These are phyloP conservation scores for Mycena vulgaris DNA, from an alignment of 768 basidiomycete genomes.

Conservation along the genomic window DNA sequence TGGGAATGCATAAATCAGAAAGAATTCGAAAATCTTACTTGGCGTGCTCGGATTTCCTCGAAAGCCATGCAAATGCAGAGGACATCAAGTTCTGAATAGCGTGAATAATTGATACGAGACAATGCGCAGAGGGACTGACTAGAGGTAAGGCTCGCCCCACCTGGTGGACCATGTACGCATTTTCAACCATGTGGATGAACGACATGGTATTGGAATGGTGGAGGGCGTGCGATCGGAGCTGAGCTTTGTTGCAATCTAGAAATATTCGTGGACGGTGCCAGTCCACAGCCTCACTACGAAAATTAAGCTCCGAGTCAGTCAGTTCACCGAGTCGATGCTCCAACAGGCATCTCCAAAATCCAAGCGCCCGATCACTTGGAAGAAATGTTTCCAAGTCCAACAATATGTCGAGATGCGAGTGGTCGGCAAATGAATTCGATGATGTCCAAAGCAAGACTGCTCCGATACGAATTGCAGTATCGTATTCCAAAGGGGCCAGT, in stretches of 20 bases:
- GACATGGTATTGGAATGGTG: conserved; percentile 10
- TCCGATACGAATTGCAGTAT: conserved; percentile 23
- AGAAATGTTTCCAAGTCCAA: conserved; percentile 23
- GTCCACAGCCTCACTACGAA: conserved; percentile 28
- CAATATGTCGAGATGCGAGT: not conserved
- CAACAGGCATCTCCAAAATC: conserved; percentile 26
- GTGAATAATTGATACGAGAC: not conserved
- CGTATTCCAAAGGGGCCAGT: conserved; percentile 8
- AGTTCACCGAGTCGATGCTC: conserved; percentile 6
- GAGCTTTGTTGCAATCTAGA: conserved; percentile 16
- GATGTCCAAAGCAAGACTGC: conserved; percentile 28
- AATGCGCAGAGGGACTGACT: conserved; percentile 19
- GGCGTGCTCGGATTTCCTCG: not conserved
- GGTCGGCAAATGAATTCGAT: not conserved
- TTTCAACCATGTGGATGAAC: conserved; percentile 24
- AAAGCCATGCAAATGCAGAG: conserved; percentile 17
- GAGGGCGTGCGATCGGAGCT: conserved; percentile 16
- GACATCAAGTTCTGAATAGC: conserved; percentile 21
- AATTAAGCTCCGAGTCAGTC: conserved; percentile 23
- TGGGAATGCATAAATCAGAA: not conserved
- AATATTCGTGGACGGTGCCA: conserved; percentile 29
- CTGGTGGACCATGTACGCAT: conserved; percentile 27
- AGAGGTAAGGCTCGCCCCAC: conserved; percentile 19
- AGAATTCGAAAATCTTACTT: not conserved
- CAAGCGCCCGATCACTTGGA: not conserved